Evolutionary conservation across 2,329 filamentous ascomycete genomes (phyloP).

Genomic region (Leptographium procerum): DNA sequence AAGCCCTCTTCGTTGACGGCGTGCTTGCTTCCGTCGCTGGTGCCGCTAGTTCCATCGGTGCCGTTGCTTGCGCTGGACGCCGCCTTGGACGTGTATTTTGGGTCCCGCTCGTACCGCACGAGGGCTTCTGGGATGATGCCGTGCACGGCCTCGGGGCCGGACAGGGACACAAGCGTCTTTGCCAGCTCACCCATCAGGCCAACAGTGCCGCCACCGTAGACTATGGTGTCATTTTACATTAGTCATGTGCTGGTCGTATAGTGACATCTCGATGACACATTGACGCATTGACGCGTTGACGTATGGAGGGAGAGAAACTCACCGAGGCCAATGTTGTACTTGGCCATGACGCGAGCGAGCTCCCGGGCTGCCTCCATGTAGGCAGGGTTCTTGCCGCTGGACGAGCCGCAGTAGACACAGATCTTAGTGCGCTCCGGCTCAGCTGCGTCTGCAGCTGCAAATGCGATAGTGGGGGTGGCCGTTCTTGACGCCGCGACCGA

Average conservation of each 20-base stretch:
- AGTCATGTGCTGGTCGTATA: no score
- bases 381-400: conserved; percentile 56
- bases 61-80: not conserved
- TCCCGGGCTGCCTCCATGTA: conserved; percentile 70
- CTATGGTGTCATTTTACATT: conserved; percentile 26
- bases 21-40: not conserved
- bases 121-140: conserved; percentile 87
- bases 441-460: conserved; percentile 14
- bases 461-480: conserved; percentile 15
- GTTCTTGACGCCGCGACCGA: conserved; percentile 20
- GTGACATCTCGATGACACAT: no score
- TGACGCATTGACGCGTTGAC: not conserved
- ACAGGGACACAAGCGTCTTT: conserved; percentile 70
- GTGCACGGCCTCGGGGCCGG: conserved; percentile 72
- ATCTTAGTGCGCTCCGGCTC: conserved; percentile 49
- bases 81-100: conserved; percentile 36
- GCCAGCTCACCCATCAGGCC: conserved; percentile 95
- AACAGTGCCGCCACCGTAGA: conserved; percentile 90
- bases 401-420: conserved; percentile 91
- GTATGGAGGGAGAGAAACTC: conserved; percentile 14
- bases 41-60: conserved; percentile 1
- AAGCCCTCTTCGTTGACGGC: conserved; percentile 19
- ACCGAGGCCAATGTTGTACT: conserved; percentile 66
- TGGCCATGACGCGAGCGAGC: conserved; percentile 63
- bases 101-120: conserved; percentile 63